A percentile compares a stretch with the other conserved stretches of the same genome.
Evolutionary conservation across 805 yeast species (phyloP).

Genomic region (Schwanniomyces sp.): DNA sequence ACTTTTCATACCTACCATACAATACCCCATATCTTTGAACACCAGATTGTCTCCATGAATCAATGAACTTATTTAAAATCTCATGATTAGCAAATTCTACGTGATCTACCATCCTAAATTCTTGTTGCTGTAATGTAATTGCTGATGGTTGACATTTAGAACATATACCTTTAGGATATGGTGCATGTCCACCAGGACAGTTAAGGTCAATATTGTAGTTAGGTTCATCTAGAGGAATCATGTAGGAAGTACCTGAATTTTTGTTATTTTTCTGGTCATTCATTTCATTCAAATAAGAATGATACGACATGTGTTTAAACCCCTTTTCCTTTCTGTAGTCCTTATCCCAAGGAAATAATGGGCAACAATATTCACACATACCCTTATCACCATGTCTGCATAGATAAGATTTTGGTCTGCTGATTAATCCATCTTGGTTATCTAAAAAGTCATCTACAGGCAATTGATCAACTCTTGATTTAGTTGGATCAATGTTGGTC

Average conservation of each 20-base stretch:
- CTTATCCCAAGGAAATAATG: constrained; percentile 92
- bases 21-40: constrained; percentile 82
- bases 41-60: constrained; percentile 89
- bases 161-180: constrained; percentile 95
- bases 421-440: constrained; percentile 67
- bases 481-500: background rate
- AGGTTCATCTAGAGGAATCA: constrained; percentile 77
- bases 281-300: constrained; percentile 73
- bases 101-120: constrained; percentile 95
- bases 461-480: constrained; percentile 46
- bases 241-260: constrained; percentile 58
- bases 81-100: constrained; percentile 81
- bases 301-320: constrained; percentile 87
- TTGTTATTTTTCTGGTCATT: constrained; percentile 66
- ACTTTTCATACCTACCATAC: constrained; percentile 77
- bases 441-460: constrained; percentile 69
- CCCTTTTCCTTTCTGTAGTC: constrained; percentile 69
- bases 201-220: constrained; percentile 59
- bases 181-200: constrained; percentile 81
- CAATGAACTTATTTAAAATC: constrained; percentile 79
- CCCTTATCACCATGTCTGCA: constrained; percentile 92
- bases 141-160: constrained; percentile 97
- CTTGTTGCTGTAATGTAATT: constrained; percentile 85
- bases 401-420: constrained; percentile 56
- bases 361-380: constrained; percentile 97